Evolutionary conservation across 495 filamentous ascomycete genomes (phyloP), one percentile per base, ranked within the genome.

Genomic region (Choiromyces venosus): DNA sequence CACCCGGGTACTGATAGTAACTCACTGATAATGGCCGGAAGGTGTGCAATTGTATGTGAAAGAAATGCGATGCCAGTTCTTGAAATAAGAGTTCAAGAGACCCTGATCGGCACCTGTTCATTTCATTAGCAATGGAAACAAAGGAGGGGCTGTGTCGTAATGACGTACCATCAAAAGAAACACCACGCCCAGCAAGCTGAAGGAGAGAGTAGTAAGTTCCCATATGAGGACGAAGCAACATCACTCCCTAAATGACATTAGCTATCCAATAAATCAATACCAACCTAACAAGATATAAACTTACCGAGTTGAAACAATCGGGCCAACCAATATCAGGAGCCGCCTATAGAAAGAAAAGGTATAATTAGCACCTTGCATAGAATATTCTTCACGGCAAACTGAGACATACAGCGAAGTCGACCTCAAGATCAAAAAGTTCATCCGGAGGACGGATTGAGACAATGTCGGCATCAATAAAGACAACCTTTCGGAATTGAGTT

Each of bases 281-380:
- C 29, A 65, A 71, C 39, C 39, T n/a, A n/a, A 40, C 42, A 67
- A 71, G 29, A n/a, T 29, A 73, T 44, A 68, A 70, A 73, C 79
- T 21, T 81, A 81, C 79, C 65, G 92, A 94, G 84, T 99, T 99
- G 87, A 99, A 99, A 74, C 93, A 88, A 84, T 99, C 95, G 39
- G 95, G 95, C 96, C 96, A 99, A 79, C 95, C 95, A 78, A 98
- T 91, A 81, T 99, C 95, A 40, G 95, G 96, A 19, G 91, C 93
- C 3, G 95, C 95, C 78, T 79, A 37, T 56, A 61, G n/a, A 61
- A 33, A 5, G 25, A 61, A 33, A 61, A 61, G 1, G 52, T 18
- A 38, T 52, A 66, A 38, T 79, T 75, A 79, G 77, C 37, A 44
- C 39, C 38, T 44, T 56, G 7, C 64, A 65, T 37, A 25, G 33